Percentiles rank a stretch among this genome's conserved stretches.
phyloP scores from a whole-genome alignment of 2,329 filamentous ascomycete species.

The Scortechinia acanthostroma region DNA sequence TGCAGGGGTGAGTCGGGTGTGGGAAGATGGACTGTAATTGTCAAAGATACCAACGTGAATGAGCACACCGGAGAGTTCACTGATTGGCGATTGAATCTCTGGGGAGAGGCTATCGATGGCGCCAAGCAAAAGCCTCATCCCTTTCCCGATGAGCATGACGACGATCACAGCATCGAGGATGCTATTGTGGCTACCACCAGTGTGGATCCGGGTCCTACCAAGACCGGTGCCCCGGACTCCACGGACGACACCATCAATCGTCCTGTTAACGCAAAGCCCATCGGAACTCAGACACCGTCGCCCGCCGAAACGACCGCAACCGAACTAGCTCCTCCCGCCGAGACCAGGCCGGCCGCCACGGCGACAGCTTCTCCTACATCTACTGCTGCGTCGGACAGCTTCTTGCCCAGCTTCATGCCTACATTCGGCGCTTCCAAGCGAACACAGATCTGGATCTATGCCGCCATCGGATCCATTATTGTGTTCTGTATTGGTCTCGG shows the following conservation, averaged over 20 bases:
- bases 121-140: slow-evolving; percentile 69
- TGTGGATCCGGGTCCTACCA: slow-evolving; percentile 31
- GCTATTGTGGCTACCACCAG: slow-evolving; percentile 56
- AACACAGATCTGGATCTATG: slow-evolving; percentile 86
- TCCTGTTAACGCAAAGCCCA: slow-evolving; percentile 52
- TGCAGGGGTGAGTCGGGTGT: slow-evolving; percentile 76
- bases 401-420: slow-evolving; percentile 80
- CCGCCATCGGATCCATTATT: slow-evolving; percentile 51
- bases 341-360: slow-evolving; percentile 11
- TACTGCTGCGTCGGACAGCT: slow-evolving; percentile 15
- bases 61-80: slow-evolving; percentile 70
- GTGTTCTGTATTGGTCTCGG: slow-evolving; percentile 51
- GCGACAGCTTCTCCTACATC: slow-evolving; percentile 15
- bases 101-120: slow-evolving; percentile 80
- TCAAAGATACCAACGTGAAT: slow-evolving; percentile 79
- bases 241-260: slow-evolving; percentile 35
- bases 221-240: slow-evolving; percentile 28
- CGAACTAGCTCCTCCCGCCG: slow-evolving; percentile 9
- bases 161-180: slow-evolving; percentile 69
- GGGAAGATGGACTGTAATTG: slow-evolving; percentile 83
- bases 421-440: slow-evolving; percentile 82
- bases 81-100: slow-evolving; percentile 90
- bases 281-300: slow-evolving; percentile 11
- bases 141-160: slow-evolving; percentile 75
- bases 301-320: slow-evolving; percentile 1